These are phyloP conservation scores for Dipteronia sinensis DNA, from an alignment of 345 rosid species.

Conservation along the genomic window DNA sequence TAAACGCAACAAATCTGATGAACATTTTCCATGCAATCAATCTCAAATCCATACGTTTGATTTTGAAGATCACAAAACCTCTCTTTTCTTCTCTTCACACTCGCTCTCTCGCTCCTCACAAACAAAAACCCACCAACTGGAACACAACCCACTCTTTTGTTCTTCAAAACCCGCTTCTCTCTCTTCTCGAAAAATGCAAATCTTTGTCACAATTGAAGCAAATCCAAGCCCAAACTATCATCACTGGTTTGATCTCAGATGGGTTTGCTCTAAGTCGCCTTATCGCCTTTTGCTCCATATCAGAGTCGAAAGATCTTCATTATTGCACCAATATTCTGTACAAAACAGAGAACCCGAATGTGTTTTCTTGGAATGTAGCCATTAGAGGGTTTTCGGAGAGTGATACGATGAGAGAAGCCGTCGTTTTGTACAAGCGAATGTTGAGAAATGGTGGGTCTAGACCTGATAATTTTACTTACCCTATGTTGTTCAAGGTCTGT, in stretches of 20 bases:
- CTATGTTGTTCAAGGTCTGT: constrained; percentile 68
- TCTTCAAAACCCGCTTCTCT: constrained; percentile 60
- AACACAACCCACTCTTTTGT: constrained; percentile 48
- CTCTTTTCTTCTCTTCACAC: constrained; percentile 30
- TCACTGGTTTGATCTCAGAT: constrained; percentile 53
- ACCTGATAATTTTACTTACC: constrained; percentile 77
- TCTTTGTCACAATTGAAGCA: constrained; percentile 63
- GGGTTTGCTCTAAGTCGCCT: constrained; percentile 66
- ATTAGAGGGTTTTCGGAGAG: constrained; percentile 62
- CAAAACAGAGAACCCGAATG: constrained; percentile 39
- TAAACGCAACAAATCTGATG: constrained; percentile 30
- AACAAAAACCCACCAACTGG: constrained; percentile 39
- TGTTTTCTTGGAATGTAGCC: constrained; percentile 76
- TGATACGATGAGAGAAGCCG: constrained; percentile 40
- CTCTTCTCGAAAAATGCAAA: constrained; percentile 56
- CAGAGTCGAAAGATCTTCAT: constrained; percentile 57
- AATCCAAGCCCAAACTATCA: constrained; percentile 67
- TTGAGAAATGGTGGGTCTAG: constrained; percentile 46
- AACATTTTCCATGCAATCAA: constrained; percentile 32
- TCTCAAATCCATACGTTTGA: constrained; percentile 26
- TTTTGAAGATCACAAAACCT: constrained; percentile 24
- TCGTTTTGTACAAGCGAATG: constrained; percentile 63
- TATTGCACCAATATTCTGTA: constrained; percentile 58
- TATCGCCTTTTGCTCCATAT: constrained; percentile 60
- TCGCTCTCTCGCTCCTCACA: constrained; percentile 48